Evolutionary conservation across 1,284 basidiomycete species (phyloP).

Genomic region (Cerioporus squamosus): DNA sequence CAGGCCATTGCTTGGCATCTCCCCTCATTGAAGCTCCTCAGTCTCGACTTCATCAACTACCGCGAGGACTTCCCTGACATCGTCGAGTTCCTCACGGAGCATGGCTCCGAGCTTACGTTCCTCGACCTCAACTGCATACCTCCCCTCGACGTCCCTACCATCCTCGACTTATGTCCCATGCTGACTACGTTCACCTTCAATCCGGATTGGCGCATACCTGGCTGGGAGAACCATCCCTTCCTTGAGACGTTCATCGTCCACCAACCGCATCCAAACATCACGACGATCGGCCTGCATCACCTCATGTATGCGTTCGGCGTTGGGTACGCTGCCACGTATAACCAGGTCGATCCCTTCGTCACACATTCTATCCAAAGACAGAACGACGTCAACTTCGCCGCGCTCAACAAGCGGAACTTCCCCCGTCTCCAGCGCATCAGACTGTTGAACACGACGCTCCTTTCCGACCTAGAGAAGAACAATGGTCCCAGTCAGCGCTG

Average conservation of each 20-base stretch:
- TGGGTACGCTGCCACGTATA: slow-evolving; percentile 47
- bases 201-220: slow-evolving; percentile 62
- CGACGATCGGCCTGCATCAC: slow-evolving; percentile 69
- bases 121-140: slow-evolving; percentile 68
- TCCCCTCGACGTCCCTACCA: slow-evolving; percentile 53
- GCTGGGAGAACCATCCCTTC: slow-evolving; percentile 32
- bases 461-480: slow-evolving; percentile 59
- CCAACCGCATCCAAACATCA: slow-evolving; percentile 59
- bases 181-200: slow-evolving; percentile 70
- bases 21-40: slow-evolving; percentile 57
- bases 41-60: slow-evolving; percentile 53
- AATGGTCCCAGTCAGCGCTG: slow-evolving; percentile 50
- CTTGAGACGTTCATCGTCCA: slow-evolving; percentile 45
- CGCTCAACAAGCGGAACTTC: slow-evolving; percentile 59
- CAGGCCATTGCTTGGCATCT: slow-evolving; percentile 67
- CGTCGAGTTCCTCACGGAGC: slow-evolving; percentile 56
- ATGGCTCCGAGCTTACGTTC: slow-evolving; percentile 59
- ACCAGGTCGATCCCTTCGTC: slow-evolving; percentile 46
- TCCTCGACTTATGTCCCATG: slow-evolving; percentile 64
- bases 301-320: slow-evolving; percentile 71
- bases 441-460: slow-evolving; percentile 55
- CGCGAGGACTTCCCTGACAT: slow-evolving; percentile 61
- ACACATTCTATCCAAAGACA: slow-evolving; percentile 52
- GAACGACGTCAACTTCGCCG: slow-evolving; percentile 68
- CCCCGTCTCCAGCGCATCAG: slow-evolving; percentile 62